Percentiles rank a stretch among this genome's conserved stretches.
phyloP scores from a whole-genome alignment of 805 yeast species.

The Isabelozyma rhagii region DNA sequence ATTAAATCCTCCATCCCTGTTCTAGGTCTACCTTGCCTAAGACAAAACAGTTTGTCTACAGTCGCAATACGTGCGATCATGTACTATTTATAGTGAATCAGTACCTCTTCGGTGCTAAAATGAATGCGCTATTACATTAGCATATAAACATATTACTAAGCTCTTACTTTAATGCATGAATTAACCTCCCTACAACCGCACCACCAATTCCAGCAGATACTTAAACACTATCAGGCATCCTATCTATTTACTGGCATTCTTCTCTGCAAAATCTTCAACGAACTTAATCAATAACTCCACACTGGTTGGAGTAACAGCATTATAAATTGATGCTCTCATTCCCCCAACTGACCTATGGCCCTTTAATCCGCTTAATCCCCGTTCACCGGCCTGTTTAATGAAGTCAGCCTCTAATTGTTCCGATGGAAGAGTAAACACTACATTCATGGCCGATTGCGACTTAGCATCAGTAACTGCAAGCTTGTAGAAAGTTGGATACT shows the following conservation, averaged over 20 bases:
- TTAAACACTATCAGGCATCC: no score
- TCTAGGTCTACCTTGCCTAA: no score
- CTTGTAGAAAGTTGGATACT: constrained; percentile 60
- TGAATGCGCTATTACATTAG: no score
- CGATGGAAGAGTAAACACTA: constrained; percentile 75
- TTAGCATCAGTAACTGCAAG: constrained; percentile 57
- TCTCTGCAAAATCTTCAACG: constrained; percentile 54
- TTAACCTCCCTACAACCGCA: no score
- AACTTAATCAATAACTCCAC: constrained; percentile 56
- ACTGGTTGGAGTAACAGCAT: constrained; percentile 71
- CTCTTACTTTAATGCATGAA: no score
- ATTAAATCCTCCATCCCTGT: no score
- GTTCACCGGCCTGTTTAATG: constrained; percentile 59
- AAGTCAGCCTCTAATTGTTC: constrained; percentile 68
- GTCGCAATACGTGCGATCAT: no score
- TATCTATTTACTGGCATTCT: background rate
- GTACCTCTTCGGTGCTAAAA: no score
- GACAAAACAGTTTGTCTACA: no score
- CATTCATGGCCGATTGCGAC: constrained; percentile 85
- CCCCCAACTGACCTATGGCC: constrained; percentile 99
- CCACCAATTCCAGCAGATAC: no score
- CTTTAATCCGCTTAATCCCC: constrained; percentile 71
- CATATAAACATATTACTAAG: no score
- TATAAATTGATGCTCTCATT: constrained; percentile 88
- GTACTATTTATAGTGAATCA: no score